Evolutionary conservation across 148 eudicot species (phyloP), one percentile per base, ranked within the genome.

Genomic region (Cornus florida): DNA sequence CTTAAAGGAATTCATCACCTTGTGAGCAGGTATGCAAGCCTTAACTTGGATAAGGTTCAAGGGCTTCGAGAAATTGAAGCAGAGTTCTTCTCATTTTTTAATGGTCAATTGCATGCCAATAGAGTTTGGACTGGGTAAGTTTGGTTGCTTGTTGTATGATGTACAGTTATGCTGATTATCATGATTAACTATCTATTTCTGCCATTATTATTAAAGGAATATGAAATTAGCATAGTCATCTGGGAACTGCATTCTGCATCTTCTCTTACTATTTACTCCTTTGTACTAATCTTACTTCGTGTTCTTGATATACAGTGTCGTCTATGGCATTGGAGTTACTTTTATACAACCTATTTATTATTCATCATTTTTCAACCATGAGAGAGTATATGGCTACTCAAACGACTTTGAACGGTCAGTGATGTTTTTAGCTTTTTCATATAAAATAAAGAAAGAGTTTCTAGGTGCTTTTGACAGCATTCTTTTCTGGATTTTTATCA

Each of bases 61-160:
- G 91, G 88, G 32, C 74, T 91, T 74, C 82, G 84, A 80, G 95
- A 89, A 79, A 84, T 83, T 71, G 83, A 86, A 71, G 84, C 90
- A 13, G 87, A 86, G 38, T 81, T 88, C 22, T 88, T 79, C 77
- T 91, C 92, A 50, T 91, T 83, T 81, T 91, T 91, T 82, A 84
- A 89, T 79, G 95, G 92, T 50, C 92, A 84, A 78, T 77, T 88
- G 78, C 91, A 86, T 68, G 79, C 46, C 53, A 91, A 91, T 83
- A 89, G 85, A 82, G 75, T 89, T 66, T 89, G 92, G 95, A 88
- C 90, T 56, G 92, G 95, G 95, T 89, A 84, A 86, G 90, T 81
- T 72, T 60, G 65, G 6, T 11, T 23, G 4, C 53, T 74, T 57
- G 33, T 32, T 80, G 59, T 69, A 14, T 75, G 43, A 64, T 72